phyloP scores from a whole-genome alignment of 129 eudicot genomes.

The Arctium lappa region DNA sequence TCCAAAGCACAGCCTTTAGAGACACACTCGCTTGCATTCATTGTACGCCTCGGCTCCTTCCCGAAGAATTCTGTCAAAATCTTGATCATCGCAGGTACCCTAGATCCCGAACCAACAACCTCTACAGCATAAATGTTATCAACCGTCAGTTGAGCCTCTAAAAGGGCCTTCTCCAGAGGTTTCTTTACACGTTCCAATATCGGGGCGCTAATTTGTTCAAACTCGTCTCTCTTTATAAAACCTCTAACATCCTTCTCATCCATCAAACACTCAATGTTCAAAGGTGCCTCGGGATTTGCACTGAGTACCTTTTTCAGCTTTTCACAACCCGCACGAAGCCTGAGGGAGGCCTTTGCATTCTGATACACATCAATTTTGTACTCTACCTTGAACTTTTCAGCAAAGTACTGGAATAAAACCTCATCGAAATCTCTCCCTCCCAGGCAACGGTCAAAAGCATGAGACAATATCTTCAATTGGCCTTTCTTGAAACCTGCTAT shows the following conservation, averaged over 20 bases:
- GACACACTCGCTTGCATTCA: slow-evolving; percentile 97
- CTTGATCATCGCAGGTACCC: slow-evolving; percentile 84
- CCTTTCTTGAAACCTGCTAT: slow-evolving; percentile 96
- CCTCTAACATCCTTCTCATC: slow-evolving; percentile 93
- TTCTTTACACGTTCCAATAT: slow-evolving; percentile 85
- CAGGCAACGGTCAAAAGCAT: slow-evolving; percentile 71
- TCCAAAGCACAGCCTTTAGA: slow-evolving; percentile 86
- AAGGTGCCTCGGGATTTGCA: slow-evolving; percentile 89
- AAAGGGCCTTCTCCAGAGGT: slow-evolving; percentile 89
- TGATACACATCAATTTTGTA: slow-evolving; percentile 83
- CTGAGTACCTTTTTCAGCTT: slow-evolving; percentile 87
- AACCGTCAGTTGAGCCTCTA: slow-evolving; percentile 64
- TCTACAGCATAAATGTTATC: slow-evolving; percentile 80
- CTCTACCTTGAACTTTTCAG: slow-evolving; percentile 71
- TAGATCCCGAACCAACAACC: slow-evolving; percentile 94
- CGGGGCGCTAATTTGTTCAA: slow-evolving; percentile 76
- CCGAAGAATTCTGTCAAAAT: slow-evolving; percentile 88
- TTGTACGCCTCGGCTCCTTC: slow-evolving; percentile 92
- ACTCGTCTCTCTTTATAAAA: slow-evolving; percentile 82
- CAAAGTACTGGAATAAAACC: slow-evolving; percentile 73
- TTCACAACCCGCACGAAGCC: slow-evolving; percentile 87
- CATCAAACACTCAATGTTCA: slow-evolving; percentile 94
- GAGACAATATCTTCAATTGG: slow-evolving; percentile 71
- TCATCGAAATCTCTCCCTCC: slow-evolving; percentile 97
- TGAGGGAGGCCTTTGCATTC: slow-evolving; percentile 83